Conservation (phyloP, 345 rosid genomes). For the Corymbia maculata region DNA sequence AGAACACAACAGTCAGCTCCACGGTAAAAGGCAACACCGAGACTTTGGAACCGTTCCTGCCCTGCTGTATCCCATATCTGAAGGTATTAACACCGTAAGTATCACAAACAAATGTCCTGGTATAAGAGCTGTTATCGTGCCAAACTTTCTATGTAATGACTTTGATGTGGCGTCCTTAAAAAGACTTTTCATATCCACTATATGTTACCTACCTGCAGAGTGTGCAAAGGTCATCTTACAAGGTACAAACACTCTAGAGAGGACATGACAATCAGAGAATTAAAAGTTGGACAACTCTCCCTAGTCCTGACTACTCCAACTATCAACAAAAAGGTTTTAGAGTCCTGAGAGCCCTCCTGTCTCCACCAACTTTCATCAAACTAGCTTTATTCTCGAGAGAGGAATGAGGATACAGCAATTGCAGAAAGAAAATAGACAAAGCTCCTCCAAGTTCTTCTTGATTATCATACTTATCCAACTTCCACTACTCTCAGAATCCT, state of each 20-base stretch:
- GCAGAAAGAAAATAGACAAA: background rate
- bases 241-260: background rate
- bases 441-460: background rate
- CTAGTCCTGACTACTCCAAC: background rate
- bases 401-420: background rate
- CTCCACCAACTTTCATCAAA: background rate
- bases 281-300: background rate
- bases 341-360: background rate
- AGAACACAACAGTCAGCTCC: conserved; percentile 94
- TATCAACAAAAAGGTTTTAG: background rate
- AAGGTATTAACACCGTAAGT: background rate
- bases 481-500: background rate
- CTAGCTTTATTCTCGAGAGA: background rate
- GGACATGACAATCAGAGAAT: background rate
- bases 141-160: background rate
- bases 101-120: background rate
- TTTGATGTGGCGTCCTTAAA: background rate
- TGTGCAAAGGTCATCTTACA: background rate
- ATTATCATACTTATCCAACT: background rate
- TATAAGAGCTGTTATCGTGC: background rate
- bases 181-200: background rate
- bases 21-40: conserved; percentile 81
- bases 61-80: conserved; percentile 97
- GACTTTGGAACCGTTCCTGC: conserved; percentile 86
- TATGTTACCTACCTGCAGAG: background rate